phyloP scores from a whole-genome alignment of 805 yeast genomes.

The Myxozyma sirexii region DNA sequence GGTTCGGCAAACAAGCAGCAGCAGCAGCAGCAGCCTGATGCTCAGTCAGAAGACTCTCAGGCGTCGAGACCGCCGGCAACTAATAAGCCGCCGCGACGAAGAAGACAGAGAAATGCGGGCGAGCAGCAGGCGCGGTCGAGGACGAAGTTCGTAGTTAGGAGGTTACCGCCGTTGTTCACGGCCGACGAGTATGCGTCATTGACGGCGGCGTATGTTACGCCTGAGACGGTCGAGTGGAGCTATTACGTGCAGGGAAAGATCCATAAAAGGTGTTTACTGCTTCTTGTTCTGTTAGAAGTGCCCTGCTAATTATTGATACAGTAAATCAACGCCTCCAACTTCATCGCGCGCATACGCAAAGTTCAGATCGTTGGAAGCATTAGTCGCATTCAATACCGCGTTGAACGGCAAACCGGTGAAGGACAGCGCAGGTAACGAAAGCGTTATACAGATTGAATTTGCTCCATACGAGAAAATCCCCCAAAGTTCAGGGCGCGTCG shows the following conservation, averaged over 20 bases:
- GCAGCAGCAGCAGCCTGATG: neutral
- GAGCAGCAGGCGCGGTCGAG: neutral
- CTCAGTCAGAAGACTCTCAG: too few relatives aligned
- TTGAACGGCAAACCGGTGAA: slow-evolving; percentile 42
- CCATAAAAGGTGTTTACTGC: slow-evolving; percentile 34
- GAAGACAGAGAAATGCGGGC: neutral
- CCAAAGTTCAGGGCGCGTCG: slow-evolving; percentile 14
- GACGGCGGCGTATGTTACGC: slow-evolving; percentile 36
- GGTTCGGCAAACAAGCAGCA: neutral
- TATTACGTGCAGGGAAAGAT: slow-evolving; percentile 37
- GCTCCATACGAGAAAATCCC: slow-evolving; percentile 37
- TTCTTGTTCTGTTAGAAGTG: slow-evolving; percentile 24
- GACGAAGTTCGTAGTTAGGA: slow-evolving; percentile 45
- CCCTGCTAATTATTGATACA: slow-evolving; percentile 35
- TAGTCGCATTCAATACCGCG: slow-evolving; percentile 42
- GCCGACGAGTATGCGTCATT: slow-evolving; percentile 43
- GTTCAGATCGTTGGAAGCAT: slow-evolving; percentile 41
- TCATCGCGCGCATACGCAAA: slow-evolving; percentile 50
- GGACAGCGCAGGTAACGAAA: slow-evolving; percentile 32
- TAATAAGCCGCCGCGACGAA: too few relatives aligned
- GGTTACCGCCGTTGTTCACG: slow-evolving; percentile 50
- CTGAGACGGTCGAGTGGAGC: slow-evolving; percentile 31
- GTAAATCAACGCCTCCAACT: slow-evolving; percentile 46
- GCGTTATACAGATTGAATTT: slow-evolving; percentile 33
- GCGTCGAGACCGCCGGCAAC: too few relatives aligned